phyloP scores from a whole-genome alignment of 139 green algal species.

The Asterochloris erici region DNA sequence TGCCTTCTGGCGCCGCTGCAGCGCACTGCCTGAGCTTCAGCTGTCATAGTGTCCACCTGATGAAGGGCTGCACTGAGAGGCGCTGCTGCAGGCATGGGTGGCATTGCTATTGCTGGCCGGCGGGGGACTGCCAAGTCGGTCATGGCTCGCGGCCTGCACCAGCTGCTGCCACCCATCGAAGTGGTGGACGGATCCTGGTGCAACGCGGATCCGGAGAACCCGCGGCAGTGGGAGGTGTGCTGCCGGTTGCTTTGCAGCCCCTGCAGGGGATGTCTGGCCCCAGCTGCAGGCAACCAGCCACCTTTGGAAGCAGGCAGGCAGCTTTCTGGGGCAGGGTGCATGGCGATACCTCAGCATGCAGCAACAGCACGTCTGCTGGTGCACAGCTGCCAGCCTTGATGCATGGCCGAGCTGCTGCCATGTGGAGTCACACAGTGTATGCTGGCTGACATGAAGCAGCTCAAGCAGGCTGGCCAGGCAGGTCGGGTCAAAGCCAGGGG shows the following conservation, averaged over 20 bases:
- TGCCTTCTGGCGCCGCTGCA: too few species aligned
- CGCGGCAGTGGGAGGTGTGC: conserved; percentile 79
- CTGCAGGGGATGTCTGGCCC: background rate
- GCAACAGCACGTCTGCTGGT: background rate
- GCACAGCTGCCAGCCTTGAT: background rate
- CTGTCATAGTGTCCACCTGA: too few species aligned
- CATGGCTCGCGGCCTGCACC: conserved; percentile 94
- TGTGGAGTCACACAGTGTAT: too few species aligned
- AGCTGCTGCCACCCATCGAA: conserved; percentile 96
- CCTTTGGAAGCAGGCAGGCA: background rate
- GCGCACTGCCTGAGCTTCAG: too few species aligned
- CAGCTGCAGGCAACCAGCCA: background rate
- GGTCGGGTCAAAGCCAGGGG: too few species aligned
- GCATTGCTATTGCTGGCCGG: conserved; percentile 90
- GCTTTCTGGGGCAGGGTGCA: background rate
- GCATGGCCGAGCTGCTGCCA: background rate
- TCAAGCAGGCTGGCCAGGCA: too few species aligned
- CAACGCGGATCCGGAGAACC: conserved; percentile 93
- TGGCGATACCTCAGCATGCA: background rate
- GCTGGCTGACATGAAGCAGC: too few species aligned
- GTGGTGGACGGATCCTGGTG: conserved; percentile 85
- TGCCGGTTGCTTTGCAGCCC: background rate
- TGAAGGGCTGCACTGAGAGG: too few species aligned
- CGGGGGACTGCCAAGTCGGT: conserved; percentile 94
- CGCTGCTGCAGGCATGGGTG: conserved; percentile 58